Percentiles rank a stretch among this genome's conserved stretches.
Evolutionary conservation across 2,329 filamentous ascomycete species (phyloP).

Genomic region (Reticulascus tulasneorum): DNA sequence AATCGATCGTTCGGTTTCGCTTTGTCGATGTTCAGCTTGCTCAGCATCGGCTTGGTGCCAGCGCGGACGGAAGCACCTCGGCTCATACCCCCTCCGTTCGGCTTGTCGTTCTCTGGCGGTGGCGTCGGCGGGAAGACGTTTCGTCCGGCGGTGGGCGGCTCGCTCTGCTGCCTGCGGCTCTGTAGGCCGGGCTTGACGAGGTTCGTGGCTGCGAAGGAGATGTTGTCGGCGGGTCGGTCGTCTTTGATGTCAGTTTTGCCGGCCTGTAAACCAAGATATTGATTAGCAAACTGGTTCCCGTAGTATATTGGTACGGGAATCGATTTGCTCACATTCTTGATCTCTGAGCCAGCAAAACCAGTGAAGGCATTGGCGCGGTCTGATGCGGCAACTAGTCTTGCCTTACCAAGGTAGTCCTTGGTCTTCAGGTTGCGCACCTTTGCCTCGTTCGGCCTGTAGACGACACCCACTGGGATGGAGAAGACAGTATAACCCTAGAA

Average conservation of each 20-base stretch:
- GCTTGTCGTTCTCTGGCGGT: constrained; percentile 81
- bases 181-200: constrained; percentile 82
- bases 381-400: constrained; percentile 84
- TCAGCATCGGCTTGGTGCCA: constrained; percentile 57
- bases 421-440: constrained; percentile 98
- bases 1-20: constrained; percentile 50
- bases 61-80: constrained; percentile 59
- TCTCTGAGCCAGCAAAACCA: constrained; percentile 74
- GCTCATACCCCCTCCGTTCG: constrained; percentile 32
- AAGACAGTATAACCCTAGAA: constrained; percentile 92
- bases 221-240: constrained; percentile 75
- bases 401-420: constrained; percentile 96
- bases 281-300: constrained; percentile 17
- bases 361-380: constrained; percentile 78
- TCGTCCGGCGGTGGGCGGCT: constrained; percentile 68
- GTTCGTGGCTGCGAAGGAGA: constrained; percentile 90
- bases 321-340: constrained; percentile 59
- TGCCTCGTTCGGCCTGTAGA: constrained; percentile 93
- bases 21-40: constrained; percentile 57
- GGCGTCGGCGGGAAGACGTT: constrained; percentile 97
- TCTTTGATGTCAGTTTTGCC: constrained; percentile 59
- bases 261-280: constrained; percentile 32
- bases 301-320: constrained; percentile 1
- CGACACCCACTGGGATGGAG: constrained; percentile 91
- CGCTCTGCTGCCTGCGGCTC: constrained; percentile 79